phyloP scores from a whole-genome alignment of 148 eudicot species.

The Mesembryanthemum crystallinum region DNA sequence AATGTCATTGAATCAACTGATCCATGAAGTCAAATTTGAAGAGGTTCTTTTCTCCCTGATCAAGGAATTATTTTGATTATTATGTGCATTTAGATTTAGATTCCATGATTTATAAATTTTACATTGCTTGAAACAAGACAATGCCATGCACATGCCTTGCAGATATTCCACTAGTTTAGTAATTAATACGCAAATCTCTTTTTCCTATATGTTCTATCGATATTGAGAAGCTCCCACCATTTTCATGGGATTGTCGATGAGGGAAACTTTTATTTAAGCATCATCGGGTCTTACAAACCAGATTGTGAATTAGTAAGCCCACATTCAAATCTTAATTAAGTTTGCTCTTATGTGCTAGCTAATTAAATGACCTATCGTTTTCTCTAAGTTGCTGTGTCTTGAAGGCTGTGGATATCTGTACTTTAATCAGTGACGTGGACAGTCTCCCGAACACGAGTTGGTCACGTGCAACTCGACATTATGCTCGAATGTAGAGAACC shows the following conservation, averaged over 20 bases:
- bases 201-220: constrained; percentile 31
- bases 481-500: constrained; percentile 37
- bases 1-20: constrained; percentile 16
- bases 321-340: constrained; percentile 18
- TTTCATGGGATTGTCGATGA: constrained; percentile 44
- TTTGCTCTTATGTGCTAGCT: constrained; percentile 1
- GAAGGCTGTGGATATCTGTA: constrained; percentile 26
- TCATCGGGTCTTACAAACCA: constrained; percentile 7
- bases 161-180: constrained; percentile 33
- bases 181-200: constrained; percentile 9
- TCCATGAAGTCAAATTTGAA: constrained; percentile 25
- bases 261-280: constrained; percentile 19
- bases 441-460: constrained; percentile 15
- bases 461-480: constrained; percentile 38
- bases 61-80: constrained; percentile 21
- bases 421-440: constrained; percentile 25
- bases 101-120: constrained; percentile 11
- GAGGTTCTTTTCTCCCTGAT: constrained; percentile 14
- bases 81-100: constrained; percentile 9
- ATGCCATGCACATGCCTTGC: constrained; percentile 56
- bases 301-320: constrained; percentile 21
- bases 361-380: constrained; percentile 23
- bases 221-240: constrained; percentile 38
- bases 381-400: constrained; percentile 25
- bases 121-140: constrained; percentile 43